These are phyloP conservation scores for Zymoseptoria tritici DNA, from an alignment of 2,329 filamentous ascomycete species.

Conservation along the genomic window DNA sequence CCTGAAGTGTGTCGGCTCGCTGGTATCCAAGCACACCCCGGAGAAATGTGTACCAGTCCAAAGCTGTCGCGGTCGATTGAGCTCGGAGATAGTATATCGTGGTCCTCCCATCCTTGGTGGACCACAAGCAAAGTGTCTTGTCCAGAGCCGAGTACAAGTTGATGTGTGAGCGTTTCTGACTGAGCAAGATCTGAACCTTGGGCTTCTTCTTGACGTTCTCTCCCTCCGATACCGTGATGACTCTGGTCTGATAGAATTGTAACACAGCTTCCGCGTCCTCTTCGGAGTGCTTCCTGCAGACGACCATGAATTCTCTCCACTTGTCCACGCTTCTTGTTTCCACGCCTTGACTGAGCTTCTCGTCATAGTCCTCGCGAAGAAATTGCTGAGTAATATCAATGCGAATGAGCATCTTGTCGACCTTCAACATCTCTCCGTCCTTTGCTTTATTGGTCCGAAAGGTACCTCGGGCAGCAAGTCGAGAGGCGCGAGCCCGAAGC, in stretches of 20 bases:
- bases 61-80: constrained; percentile 52
- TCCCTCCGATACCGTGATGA: constrained; percentile 49
- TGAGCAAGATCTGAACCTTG: constrained; percentile 51
- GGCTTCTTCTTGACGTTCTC: constrained; percentile 47
- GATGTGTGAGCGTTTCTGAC: constrained; percentile 46
- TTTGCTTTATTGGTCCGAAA: constrained; percentile 31
- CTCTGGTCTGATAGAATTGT: constrained; percentile 32
- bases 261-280: constrained; percentile 40
- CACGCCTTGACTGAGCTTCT: constrained; percentile 54
- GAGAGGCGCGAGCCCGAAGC: constrained; percentile 24
- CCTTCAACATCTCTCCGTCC: constrained; percentile 58
- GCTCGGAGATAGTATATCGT: constrained; percentile 57
- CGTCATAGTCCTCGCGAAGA: constrained; percentile 54
- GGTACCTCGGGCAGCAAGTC: constrained; percentile 23
- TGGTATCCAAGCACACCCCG: constrained; percentile 52
- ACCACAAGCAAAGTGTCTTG: constrained; percentile 59
- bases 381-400: constrained; percentile 47
- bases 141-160: constrained; percentile 61
- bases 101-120: constrained; percentile 46
- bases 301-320: constrained; percentile 58
- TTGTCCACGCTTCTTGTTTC: constrained; percentile 54
- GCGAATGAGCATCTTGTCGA: constrained; percentile 61
- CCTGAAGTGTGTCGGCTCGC: constrained; percentile 48
- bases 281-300: constrained; percentile 51
- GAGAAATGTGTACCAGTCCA: constrained; percentile 64